Conservation (phyloP, 768 basidiomycete genomes). For the Lepiota venenata region DNA sequence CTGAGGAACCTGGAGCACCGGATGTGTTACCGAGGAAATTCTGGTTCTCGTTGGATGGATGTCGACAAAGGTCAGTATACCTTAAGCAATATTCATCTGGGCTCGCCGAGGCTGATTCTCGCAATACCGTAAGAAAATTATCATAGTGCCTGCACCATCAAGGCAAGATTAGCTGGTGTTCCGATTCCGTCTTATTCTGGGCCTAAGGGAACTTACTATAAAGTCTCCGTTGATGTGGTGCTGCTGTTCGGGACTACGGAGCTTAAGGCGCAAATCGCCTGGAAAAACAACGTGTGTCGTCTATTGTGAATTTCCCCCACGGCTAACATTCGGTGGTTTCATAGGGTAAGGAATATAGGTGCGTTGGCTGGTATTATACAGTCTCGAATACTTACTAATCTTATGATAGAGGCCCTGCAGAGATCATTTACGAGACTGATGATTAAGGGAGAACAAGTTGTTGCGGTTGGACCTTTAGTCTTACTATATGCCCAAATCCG, state of each 20-base stretch:
- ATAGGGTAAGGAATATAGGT: conserved; percentile 36
- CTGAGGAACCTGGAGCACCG: too few species aligned
- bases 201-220: conserved; percentile 21
- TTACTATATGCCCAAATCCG: too few species aligned
- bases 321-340: background rate
- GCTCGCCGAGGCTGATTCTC: too few species aligned
- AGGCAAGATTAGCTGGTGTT: conserved; percentile 22
- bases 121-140: conserved; percentile 20
- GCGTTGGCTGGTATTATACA: background rate
- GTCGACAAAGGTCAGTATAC: too few species aligned
- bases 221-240: conserved; percentile 38
- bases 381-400: background rate
- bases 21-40: too few species aligned
- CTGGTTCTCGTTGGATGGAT: too few species aligned
- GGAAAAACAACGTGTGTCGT: conserved; percentile 41
- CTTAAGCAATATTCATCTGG: too few species aligned
- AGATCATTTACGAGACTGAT: conserved; percentile 29
- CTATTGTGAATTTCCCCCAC: background rate
- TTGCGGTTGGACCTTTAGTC: too few species aligned
- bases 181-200: conserved; percentile 16
- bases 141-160: conserved; percentile 25
- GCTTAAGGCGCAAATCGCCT: conserved; percentile 47
- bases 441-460: background rate
- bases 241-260: conserved; percentile 53
- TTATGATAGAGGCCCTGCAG: conserved; percentile 30